A percentile compares a stretch with the other conserved stretches of the same genome.
These are phyloP conservation scores for Cryptosporidium bovis DNA, from an alignment of 169 alveolate genomes.

Conservation along the genomic window DNA sequence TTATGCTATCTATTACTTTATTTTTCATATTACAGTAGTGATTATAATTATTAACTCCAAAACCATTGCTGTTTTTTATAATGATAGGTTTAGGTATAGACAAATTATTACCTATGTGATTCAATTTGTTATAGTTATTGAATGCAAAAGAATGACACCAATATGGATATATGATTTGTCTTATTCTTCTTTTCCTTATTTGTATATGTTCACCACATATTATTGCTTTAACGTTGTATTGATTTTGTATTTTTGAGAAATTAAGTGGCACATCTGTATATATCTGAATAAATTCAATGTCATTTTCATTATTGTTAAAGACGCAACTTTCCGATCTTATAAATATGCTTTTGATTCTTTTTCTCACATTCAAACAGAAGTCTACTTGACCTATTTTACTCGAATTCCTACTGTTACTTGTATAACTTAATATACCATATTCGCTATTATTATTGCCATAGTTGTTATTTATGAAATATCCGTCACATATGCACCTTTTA, in stretches of 20 bases:
- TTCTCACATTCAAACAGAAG: constrained; percentile 33
- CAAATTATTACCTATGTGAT: not conserved
- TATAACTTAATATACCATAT: not conserved
- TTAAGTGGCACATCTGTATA: constrained; percentile 41
- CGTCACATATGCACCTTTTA: not conserved
- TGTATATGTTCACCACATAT: constrained; percentile 53
- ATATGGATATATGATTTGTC: constrained; percentile 39
- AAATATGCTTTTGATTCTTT: constrained; percentile 21
- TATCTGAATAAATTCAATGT: constrained; percentile 31
- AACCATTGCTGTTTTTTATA: not conserved
- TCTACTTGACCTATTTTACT: constrained; percentile 14
- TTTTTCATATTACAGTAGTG: not conserved
- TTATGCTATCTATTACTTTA: no score
- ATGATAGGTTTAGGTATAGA: constrained; percentile 13
- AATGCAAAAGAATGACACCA: constrained; percentile 51
- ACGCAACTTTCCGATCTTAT: not conserved
- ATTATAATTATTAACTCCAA: not conserved
- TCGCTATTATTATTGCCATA: not conserved
- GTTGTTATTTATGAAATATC: no score
- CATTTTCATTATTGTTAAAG: not conserved
- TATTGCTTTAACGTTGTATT: constrained; percentile 36
- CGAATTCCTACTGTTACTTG: not conserved
- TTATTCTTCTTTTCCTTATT: not conserved
- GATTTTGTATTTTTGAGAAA: constrained; percentile 36
- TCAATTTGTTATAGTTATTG: constrained; percentile 15